These are phyloP conservation scores for Tolypocladium cylindrosporum DNA, from an alignment of 2,329 filamentous ascomycete genomes.

Conservation along the genomic window DNA sequence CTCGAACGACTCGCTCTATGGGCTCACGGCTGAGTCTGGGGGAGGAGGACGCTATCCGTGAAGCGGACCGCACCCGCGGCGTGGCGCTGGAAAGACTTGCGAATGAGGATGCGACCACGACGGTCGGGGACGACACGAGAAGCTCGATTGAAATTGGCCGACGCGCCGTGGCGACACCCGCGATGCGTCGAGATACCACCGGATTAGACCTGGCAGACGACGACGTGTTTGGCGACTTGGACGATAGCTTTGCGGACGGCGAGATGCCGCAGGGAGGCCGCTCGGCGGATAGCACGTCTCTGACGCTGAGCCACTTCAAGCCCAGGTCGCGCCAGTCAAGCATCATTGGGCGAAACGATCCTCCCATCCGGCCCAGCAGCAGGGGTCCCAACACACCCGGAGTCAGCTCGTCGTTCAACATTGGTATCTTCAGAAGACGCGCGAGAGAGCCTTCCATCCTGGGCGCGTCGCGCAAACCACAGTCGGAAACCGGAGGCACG, in stretches of 20 bases:
- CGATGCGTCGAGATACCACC: slow-evolving; percentile 30
- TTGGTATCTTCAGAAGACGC: slow-evolving; percentile 47
- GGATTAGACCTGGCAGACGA: slow-evolving; percentile 39
- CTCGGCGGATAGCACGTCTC: slow-evolving; percentile 34
- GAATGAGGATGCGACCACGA: slow-evolving; percentile 21
- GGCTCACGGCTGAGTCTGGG: slow-evolving; percentile 8
- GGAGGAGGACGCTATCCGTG: slow-evolving; percentile 15
- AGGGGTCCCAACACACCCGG: slow-evolving; percentile 35
- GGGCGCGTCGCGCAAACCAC: slow-evolving; percentile 36
- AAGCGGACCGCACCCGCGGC: slow-evolving; percentile 21
- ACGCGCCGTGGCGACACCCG: slow-evolving; percentile 22
- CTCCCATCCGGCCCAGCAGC: slow-evolving; percentile 43
- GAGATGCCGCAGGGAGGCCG: slow-evolving; percentile 20
- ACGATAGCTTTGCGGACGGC: slow-evolving; percentile 31
- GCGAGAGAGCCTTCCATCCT: slow-evolving; percentile 53
- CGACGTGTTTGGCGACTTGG: slow-evolving; percentile 35
- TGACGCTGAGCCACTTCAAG: slow-evolving; percentile 37
- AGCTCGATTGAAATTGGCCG: slow-evolving; percentile 28
- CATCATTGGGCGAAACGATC: slow-evolving; percentile 39
- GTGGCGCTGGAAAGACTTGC: slow-evolving; percentile 25
- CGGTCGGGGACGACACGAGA: slow-evolving; percentile 14
- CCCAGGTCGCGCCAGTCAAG: slow-evolving; percentile 38
- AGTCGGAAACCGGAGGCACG: slow-evolving; percentile 20
- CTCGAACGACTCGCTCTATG: slow-evolving; percentile 7
- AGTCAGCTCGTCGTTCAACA: slow-evolving; percentile 41